Evolutionary conservation across 257 asterid species (phyloP), one percentile per base, ranked within the genome.

Genomic region (Fraxinus quadrangulata): DNA sequence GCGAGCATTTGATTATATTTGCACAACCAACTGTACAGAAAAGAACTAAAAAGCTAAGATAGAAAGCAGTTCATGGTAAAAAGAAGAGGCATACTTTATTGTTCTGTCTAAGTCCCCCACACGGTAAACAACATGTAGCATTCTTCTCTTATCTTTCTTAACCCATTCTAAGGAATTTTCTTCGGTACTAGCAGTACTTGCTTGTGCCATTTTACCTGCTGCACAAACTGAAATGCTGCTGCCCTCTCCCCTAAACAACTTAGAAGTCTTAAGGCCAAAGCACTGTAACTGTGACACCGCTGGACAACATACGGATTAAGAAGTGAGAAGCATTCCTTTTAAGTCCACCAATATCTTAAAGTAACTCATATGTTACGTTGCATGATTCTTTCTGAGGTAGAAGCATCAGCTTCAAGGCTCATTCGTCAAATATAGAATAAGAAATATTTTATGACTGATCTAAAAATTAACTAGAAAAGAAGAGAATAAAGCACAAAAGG

Each of bases 91-190:
- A 61, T 89, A 93, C 99, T 96, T 96, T 84, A 96, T 96, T 69
- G 99, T 96, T 87, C 93, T 88, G 92, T 96, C 98, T 85, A 96
- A 45, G 89, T 96, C 99, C 24, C 99, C 99, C 78, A 96, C 98
- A 45, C 98, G 97, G 79, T 96, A 96, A 78, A 96, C 99, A 83
- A 93, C 98, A 77, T 96, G 99, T 51, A 96, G 97, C 98, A 96
- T 88, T 84, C 99, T 90, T 83, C 99, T 88, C 30, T 90, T 93
- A 85, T 96, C 99, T 77, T 86, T 86, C 67, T 96, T 93, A 80
- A 89, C 97, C 98, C 98, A 96, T 14, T 93, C 97, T 69, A 90
- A 78, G 31, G 71, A 90, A 86, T 89, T 89, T 78, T 90, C 98
- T 80, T 92, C 88, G 5, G 88, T 80, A 11, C 92, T 70, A 79